Evolutionary conservation across 345 rosid species (phyloP), one percentile per base, ranked within the genome.

Genomic region (Salix koriyanagi): DNA sequence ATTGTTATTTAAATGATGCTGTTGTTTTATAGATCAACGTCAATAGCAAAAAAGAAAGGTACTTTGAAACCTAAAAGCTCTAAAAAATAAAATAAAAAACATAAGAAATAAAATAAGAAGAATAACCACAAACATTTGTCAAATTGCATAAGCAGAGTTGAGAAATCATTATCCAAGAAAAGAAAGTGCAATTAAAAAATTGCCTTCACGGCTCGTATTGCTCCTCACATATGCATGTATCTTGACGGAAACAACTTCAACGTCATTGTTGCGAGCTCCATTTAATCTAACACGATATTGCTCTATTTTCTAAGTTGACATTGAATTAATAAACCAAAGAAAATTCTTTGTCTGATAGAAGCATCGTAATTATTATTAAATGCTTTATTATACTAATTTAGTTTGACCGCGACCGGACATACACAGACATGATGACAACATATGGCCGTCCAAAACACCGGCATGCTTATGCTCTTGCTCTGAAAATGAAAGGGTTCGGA

Each of bases 251-350:
- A 80, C 58, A 26, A 65, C 71, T 69, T 61, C 8, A 46, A 73
- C 83, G 85, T 85, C 88, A 82, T 69, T 13, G 26, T 79, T 65
- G 90, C 86, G 83, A 87, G 87, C 85, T 82, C 83, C 82, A 75
- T 86, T 80, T 80, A 34, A 86, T 80, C 88, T 83, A 84, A 84
- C 80, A 67, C 39, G 4, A 41, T 42, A 69, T 39, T 15, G 23
- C 30, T 26, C 41, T 14, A 11, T 69, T n/a, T 69, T 39, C 26
- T 39, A 15, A 10, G 21, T 68, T 68, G 42, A 32, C 41, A 37
- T 67, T 19, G 21, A 21, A 13, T 34, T 13, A 42, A 37, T 19
- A 41, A 68, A 68, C 68, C 2, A 3, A 42, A 68, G 15, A 42
- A 23, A 37, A 37, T 16, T 41, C 50, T 9, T 19, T 16, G 6